Evolutionary conservation across 345 rosid species (phyloP), one percentile per base, ranked within the genome.

Genomic region (Populus pruinosa): DNA sequence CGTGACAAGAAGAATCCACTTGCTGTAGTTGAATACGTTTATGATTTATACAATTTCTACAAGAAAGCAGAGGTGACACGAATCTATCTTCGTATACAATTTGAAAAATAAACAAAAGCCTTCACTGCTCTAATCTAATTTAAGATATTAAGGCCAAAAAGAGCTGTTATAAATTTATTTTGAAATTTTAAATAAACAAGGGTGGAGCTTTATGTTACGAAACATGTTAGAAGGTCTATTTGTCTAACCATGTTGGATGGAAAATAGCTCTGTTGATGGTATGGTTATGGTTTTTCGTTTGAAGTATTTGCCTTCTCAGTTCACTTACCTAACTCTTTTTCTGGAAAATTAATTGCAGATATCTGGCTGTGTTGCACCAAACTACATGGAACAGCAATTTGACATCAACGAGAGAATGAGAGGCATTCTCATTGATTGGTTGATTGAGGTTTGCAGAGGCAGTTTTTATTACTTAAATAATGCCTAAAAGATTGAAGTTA

Each of bases 331-430:
- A 82, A 44, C 49, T 21, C 71, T 14, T 43, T 70, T 55, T 63
- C 66, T 18, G 53, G 33, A 18, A 55, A 63, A 74, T 80, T 56
- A 27, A 47, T 39, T 81, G 85, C 88, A 95, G 99, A 81, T 80
- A 79, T 83, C 86, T 20, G 78, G 86, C 78, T 78, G 87, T 61
- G 93, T 86, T 23, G 79, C 97, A 16, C 77, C 89, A 36, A 86
- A 85, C 74, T 96, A 96, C 82, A 91, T 96, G 95, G 83, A 86
- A 35, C 91, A 83, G 56, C 98, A 96, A 77, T 74, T 43, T 16
- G 98, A 96, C 80, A 81, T 96, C 20, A 96, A 92, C 39, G 95
- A 96, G 74, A 91, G 87, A 78, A 96, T 96, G 99, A 90, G 99
- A 87, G 97, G 91, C 29, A 92, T 96, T 67, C 91, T 96, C 10